Conservation (phyloP, 2,329 filamentous ascomycete species). For the Penicillium italicum region DNA sequence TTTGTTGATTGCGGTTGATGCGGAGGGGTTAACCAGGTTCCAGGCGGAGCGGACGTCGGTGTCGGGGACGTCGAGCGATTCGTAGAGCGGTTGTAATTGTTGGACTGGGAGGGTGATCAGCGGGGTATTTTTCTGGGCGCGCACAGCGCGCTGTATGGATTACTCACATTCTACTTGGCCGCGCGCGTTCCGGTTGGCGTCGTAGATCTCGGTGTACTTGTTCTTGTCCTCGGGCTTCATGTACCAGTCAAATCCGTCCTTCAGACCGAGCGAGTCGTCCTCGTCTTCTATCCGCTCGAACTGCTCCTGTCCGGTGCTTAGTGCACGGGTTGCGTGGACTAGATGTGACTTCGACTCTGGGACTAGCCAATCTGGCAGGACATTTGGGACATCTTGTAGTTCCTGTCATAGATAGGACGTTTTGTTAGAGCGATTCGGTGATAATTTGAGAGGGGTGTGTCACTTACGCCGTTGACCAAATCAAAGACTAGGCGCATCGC, state of each 20-base stretch:
- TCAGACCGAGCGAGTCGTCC: slow-evolving; percentile 75
- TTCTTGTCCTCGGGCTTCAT: slow-evolving; percentile 87
- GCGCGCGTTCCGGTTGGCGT: slow-evolving; percentile 80
- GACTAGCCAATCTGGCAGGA: slow-evolving; percentile 91
- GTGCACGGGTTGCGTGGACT: slow-evolving; percentile 74
- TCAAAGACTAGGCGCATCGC: slow-evolving; percentile 98
- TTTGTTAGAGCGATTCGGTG: slow-evolving; percentile 6
- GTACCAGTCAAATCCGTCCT: slow-evolving; percentile 99
- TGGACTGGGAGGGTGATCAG: slow-evolving; percentile 54
- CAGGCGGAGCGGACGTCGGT: slow-evolving; percentile 85
- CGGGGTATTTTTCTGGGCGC: background rate
- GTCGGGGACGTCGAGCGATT: slow-evolving; percentile 62
- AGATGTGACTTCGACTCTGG: slow-evolving; percentile 92
- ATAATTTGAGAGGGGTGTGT: background rate
- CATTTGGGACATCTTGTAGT: slow-evolving; percentile 79
- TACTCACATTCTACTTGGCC: slow-evolving; percentile 74
- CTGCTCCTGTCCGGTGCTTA: slow-evolving; percentile 72
- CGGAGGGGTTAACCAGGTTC: slow-evolving; percentile 95
- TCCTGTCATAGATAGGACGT: slow-evolving; percentile 54
- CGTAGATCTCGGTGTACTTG: slow-evolving; percentile 98
- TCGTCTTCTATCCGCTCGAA: slow-evolving; percentile 82
- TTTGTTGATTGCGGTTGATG: slow-evolving; percentile 79
- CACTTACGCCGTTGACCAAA: slow-evolving; percentile 81
- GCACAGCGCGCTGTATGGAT: background rate
- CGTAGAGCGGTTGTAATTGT: slow-evolving; percentile 78